Evolutionary conservation across 805 yeast genomes (phyloP).

Genomic region (Wickerhamiella lipophila): DNA sequence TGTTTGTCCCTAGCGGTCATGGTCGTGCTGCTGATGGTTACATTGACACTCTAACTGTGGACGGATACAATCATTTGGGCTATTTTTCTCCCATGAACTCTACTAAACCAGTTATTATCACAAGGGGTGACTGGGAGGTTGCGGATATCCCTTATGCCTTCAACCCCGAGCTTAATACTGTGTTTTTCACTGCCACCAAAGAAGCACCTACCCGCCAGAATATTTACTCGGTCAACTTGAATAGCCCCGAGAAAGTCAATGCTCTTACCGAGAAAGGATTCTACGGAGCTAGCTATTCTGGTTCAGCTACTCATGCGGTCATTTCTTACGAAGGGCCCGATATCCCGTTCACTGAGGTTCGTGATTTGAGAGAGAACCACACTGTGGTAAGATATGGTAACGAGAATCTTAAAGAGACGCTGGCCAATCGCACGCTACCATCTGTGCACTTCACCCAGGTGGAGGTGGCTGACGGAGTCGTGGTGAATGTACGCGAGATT

Average conservation of each 20-base stretch:
- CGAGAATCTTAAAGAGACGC: constrained; percentile 18
- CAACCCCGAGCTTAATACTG: constrained; percentile 37
- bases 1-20: constrained; percentile 39
- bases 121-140: constrained; percentile 86
- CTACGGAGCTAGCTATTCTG: constrained; percentile 60
- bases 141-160: constrained; percentile 45
- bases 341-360: constrained; percentile 58
- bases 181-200: constrained; percentile 61
- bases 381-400: constrained; percentile 24
- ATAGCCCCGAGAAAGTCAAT: constrained; percentile 31
- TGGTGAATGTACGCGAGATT: constrained; percentile 57
- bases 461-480: constrained; percentile 29
- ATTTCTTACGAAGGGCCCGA: constrained; percentile 67
- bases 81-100: constrained; percentile 63
- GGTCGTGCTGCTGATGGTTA: constrained; percentile 52
- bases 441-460: constrained; percentile 38
- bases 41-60: constrained; percentile 47
- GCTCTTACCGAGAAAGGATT: constrained; percentile 53
- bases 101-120: constrained; percentile 44
- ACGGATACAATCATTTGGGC: constrained; percentile 62
- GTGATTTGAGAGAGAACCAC: constrained; percentile 30
- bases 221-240: constrained; percentile 53
- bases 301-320: constrained; percentile 61
- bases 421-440: constrained; percentile 29
- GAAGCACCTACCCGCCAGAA: constrained; percentile 77